Conservation (phyloP, 2,329 filamentous ascomycete species). For the Claviceps pazoutovae region DNA sequence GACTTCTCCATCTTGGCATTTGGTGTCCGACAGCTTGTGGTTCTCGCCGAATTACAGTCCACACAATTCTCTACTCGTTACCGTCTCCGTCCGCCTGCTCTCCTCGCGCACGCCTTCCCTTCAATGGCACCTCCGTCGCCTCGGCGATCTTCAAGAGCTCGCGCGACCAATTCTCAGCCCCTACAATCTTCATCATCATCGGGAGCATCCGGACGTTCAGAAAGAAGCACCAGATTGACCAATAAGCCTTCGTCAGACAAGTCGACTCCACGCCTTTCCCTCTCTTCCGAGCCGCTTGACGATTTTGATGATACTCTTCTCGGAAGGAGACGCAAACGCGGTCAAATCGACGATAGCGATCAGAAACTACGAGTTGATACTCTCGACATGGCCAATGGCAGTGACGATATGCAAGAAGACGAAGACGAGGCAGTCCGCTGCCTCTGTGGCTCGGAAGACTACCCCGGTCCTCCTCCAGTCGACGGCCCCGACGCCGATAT, state of each 20-base stretch:
- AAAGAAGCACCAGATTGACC: conserved; percentile 59
- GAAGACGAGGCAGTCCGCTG: conserved; percentile 94
- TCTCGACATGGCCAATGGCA: conserved; percentile 45
- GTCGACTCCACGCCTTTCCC: conserved; percentile 58
- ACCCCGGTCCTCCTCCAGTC: conserved; percentile 66
- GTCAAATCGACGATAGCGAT: conserved; percentile 47
- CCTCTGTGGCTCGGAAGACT: conserved; percentile 88
- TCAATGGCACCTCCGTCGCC: conserved; percentile 53
- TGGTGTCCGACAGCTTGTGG: not conserved
- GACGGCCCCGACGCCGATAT: conserved; percentile 44
- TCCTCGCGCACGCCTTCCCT: conserved; percentile 17
- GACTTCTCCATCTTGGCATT: not conserved
- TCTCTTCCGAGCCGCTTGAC: conserved; percentile 55
- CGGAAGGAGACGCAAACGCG: conserved; percentile 67
- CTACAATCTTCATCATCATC: conserved; percentile 71
- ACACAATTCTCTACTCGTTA: not conserved
- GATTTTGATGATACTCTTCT: conserved; percentile 59
- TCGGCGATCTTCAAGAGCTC: conserved; percentile 84
- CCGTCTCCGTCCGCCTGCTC: conserved; percentile 17
- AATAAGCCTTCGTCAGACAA: conserved; percentile 64
- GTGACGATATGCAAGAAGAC: conserved; percentile 55
- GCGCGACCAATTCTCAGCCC: conserved; percentile 60
- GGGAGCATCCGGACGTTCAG: conserved; percentile 60
- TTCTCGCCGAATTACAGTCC: not conserved
- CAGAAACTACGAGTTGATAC: conserved; percentile 28